phyloP scores from a whole-genome alignment of 2,329 filamentous ascomycete genomes.

The Microdochium nivale region DNA sequence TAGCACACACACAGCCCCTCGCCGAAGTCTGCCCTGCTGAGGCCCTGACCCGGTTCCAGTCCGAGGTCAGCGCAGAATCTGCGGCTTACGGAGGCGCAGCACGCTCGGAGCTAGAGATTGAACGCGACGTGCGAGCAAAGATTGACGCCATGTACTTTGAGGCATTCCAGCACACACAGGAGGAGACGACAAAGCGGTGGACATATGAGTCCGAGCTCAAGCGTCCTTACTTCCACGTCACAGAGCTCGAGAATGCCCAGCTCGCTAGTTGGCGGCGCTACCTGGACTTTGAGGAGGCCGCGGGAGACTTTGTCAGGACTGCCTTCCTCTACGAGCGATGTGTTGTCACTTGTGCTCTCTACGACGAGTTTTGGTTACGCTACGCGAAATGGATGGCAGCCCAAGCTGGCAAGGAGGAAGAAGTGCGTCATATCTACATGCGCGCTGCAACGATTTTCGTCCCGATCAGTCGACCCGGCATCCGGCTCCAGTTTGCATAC shows the following conservation, averaged over 20 bases:
- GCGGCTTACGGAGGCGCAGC: slow-evolving; percentile 39
- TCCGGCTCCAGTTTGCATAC: slow-evolving; percentile 85
- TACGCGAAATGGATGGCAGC: slow-evolving; percentile 90
- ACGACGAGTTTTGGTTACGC: slow-evolving; percentile 98
- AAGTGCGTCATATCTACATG: slow-evolving; percentile 86
- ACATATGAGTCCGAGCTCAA: slow-evolving; percentile 92
- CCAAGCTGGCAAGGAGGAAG: slow-evolving; percentile 74
- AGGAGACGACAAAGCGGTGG: slow-evolving; percentile 88
- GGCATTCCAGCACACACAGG: slow-evolving; percentile 71
- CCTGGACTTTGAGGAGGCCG: slow-evolving; percentile 85
- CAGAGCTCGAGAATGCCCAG: slow-evolving; percentile 78
- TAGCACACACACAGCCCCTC: slow-evolving; percentile 66
- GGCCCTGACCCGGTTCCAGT: slow-evolving; percentile 56
- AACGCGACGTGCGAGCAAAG: slow-evolving; percentile 71
- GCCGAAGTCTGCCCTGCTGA: slow-evolving; percentile 64
- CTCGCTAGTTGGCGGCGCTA: slow-evolving; percentile 92
- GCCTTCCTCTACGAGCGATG: slow-evolving; percentile 91
- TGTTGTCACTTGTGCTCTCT: slow-evolving; percentile 83
- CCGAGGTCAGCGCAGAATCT: slow-evolving; percentile 63
- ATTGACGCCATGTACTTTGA: slow-evolving; percentile 77
- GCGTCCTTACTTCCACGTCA: slow-evolving; percentile 93
- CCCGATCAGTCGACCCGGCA: slow-evolving; percentile 73
- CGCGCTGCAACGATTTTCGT: slow-evolving; percentile 79
- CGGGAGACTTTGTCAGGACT: slow-evolving; percentile 67
- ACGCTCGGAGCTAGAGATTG: slow-evolving; percentile 68